Evolutionary conservation across 2,329 filamentous ascomycete species (phyloP), one percentile per base, ranked within the genome.

Genomic region (Fusarium hostae): DNA sequence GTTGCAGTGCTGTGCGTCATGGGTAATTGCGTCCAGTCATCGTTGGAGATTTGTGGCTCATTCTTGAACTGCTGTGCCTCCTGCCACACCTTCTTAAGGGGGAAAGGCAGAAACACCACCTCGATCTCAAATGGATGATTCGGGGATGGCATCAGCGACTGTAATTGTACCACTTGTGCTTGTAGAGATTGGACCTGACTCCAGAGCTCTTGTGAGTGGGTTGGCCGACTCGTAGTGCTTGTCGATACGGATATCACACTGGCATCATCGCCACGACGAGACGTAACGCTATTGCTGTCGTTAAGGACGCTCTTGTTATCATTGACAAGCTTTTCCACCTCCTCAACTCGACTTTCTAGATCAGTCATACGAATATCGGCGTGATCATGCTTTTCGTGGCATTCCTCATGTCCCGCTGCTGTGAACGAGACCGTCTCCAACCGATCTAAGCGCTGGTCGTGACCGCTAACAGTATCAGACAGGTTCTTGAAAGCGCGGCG

Each of bases 91-190:
- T 84, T 85, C 72, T 85, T 87, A 10, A 90, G 80, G 2, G 86
- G 84, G 78, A 93, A 95, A 2, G 93, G 93, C 11, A 95, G 79
- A 63, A 94, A 89, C 2, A 95, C 89, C 8, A 95, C 90, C 76
- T 95, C 92, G 3, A 95, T 83, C 71, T 92, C 88, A 91, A 92
- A 94, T 0, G 92, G 91, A 43, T 88, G 85, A 44, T 82, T 80
- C 32, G 84, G 83, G 0, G 91, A 89, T n/a, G 92, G 92, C 34
- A 89, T 79, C 13, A 87, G 82, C 9, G 86, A 85, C 78, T 92
- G 90, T 13, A 93, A 83, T 45, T 87, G 83, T 34, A 83, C 79
- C 52, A 89, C 81, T 67, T 87, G 85, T 6, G 84, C 82, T 70
- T 86, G 84, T 2, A 89, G 78, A 10, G 79, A 78, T 69, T 87